Evolutionary conservation across 2,329 filamentous ascomycete species (phyloP), one percentile per base, ranked within the genome.

Genomic region (Aspergillus tubingensis): DNA sequence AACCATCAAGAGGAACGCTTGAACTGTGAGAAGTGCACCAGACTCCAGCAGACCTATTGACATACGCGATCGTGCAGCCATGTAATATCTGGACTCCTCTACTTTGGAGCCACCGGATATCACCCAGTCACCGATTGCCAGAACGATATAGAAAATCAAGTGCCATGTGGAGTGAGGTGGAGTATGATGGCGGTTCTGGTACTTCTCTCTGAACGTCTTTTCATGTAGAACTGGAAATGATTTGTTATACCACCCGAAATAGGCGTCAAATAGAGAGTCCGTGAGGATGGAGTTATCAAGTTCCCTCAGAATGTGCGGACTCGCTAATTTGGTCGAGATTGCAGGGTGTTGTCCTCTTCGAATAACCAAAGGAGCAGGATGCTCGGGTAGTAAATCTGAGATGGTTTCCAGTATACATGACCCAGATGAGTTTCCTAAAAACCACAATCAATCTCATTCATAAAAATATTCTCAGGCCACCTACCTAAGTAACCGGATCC

Each of bases 1-100:
- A 44, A 71, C 69, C 68, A 74, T 72, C 30, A 75, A 58, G 3
- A 74, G 65, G 32, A 76, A 68, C 1, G 69, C 70, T 54, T 76
- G 72, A 2, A 75, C 71, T 5, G 67, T 67, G 27, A 69, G 66
- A 3, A 76, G 59, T 13, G 64, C 73, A 4, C 72, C 74, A 0
- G 69, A 73, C 49, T 75, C 68, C 32, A 73, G 54, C 67, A 71
- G 69, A 8, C 62, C 65, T 53, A 72, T 61, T 2, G 67, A 70
- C 59, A 70, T 64, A 8, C 59, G 59, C n/a, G 66, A 65, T 23
- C 68, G 60, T 30, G 68, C 68, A 10, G 66, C 66, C n/a, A 60
- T 51, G 41, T 67, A 64, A 30, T 62, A 65, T 21, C 47, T 54
- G 1, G 50, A 60, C n/a, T 62, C 58, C 4, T 57, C 49, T 3